Evolutionary conservation across 2,329 filamentous ascomycete species (phyloP).

Genomic region (Trichoderma sp.): DNA sequence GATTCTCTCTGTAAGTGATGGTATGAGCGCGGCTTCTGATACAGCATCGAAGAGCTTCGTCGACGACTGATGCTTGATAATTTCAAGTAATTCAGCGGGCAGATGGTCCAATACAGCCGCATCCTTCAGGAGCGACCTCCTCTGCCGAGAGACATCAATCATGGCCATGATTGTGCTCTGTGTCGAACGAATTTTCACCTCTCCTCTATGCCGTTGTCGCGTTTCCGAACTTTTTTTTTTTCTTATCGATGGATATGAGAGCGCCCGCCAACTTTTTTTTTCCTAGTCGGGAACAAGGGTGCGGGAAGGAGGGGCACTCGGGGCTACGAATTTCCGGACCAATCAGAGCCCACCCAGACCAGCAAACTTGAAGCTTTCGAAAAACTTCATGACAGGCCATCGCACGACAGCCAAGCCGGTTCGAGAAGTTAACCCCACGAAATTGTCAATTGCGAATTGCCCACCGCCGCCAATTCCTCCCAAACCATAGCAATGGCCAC

Average conservation of each 20-base stretch:
- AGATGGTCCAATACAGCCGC: slow-evolving; percentile 56
- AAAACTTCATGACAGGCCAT: slow-evolving; percentile 40
- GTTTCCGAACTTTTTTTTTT: slow-evolving; percentile 28
- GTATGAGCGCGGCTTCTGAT: slow-evolving; percentile 65
- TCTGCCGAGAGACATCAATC: slow-evolving; percentile 55
- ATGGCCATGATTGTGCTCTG: slow-evolving; percentile 49
- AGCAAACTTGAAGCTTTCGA: slow-evolving; percentile 37
- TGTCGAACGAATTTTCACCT: slow-evolving; percentile 26
- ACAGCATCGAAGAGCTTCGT: slow-evolving; percentile 69
- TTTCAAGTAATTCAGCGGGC: slow-evolving; percentile 66
- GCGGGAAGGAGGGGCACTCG: slow-evolving; percentile 30
- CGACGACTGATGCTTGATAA: slow-evolving; percentile 63
- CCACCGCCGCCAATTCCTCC: slow-evolving; percentile 24
- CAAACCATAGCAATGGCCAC: slow-evolving; percentile 54
- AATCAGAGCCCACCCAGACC: slow-evolving; percentile 31
- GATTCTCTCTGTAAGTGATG: slow-evolving; percentile 68
- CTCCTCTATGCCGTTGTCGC: slow-evolving; percentile 24
- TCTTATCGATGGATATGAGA: slow-evolving; percentile 18
- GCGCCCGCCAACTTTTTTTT: slow-evolving; percentile 36
- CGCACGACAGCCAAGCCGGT: background rate
- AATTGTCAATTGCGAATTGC: slow-evolving; percentile 23
- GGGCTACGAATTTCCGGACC: slow-evolving; percentile 39
- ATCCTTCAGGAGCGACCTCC: slow-evolving; percentile 56
- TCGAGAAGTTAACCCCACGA: slow-evolving; percentile 22
- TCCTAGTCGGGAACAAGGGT: slow-evolving; percentile 25